These are phyloP conservation scores for Cladosporium sp. DNA, from an alignment of 2,329 filamentous ascomycete species.

Conservation along the genomic window DNA sequence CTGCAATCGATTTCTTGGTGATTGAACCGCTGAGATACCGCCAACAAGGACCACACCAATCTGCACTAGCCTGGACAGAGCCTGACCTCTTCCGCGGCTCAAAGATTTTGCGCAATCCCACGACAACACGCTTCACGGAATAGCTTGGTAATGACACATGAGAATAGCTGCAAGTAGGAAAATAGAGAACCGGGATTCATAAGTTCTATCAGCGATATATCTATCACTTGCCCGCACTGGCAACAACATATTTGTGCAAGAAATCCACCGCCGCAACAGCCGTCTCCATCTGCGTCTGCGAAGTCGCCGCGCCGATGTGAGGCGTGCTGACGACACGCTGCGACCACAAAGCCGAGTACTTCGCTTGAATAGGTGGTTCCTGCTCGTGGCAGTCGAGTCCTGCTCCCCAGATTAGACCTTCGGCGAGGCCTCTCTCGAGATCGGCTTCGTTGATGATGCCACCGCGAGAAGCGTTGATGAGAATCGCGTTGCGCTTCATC, in stretches of 20 bases:
- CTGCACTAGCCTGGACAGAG: too few species aligned
- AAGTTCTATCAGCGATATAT: neutral
- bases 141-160: too few species aligned
- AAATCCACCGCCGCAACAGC: slow-evolving; percentile 34
- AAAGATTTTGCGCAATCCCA: too few species aligned
- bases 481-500: slow-evolving; percentile 27
- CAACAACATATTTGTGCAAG: neutral
- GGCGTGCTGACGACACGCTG: slow-evolving; percentile 37
- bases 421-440: slow-evolving; percentile 22
- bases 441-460: slow-evolving; percentile 30
- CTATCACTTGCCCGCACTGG: neutral
- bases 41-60: too few species aligned
- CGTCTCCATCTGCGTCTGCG: slow-evolving; percentile 33
- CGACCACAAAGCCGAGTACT: slow-evolving; percentile 24
- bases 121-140: too few species aligned
- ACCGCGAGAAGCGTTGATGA: slow-evolving; percentile 31
- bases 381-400: slow-evolving; percentile 27
- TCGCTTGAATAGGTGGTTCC: slow-evolving; percentile 27
- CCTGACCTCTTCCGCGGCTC: too few species aligned
- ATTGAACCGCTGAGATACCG: too few species aligned
- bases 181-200: too few species aligned
- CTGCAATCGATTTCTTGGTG: too few species aligned
- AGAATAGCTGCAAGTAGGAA: too few species aligned
- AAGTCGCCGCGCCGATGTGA: slow-evolving; percentile 45
- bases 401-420: slow-evolving; percentile 27